Evolutionary conservation across 176 grass and related monocot genomes (phyloP).

Genomic region (Bonia amplexicaulis): DNA sequence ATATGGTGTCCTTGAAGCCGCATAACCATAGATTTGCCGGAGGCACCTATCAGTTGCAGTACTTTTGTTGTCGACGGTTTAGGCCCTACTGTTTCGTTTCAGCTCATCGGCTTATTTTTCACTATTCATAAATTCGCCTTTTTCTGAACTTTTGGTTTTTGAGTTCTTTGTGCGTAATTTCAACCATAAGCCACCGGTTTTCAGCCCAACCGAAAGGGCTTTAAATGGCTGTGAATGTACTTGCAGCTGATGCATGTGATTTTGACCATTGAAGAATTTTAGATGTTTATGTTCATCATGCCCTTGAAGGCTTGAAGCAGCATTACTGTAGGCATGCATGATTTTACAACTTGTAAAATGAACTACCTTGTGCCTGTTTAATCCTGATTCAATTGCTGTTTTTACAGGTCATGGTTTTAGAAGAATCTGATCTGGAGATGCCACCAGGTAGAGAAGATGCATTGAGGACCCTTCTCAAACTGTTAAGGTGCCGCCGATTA

Average conservation of each 20-base stretch:
- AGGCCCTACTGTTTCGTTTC: too few relatives aligned
- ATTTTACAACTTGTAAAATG: constrained; percentile 13
- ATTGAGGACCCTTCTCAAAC: neutral
- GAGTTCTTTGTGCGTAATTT: too few relatives aligned
- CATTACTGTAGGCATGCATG: neutral
- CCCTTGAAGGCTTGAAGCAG: constrained; percentile 9
- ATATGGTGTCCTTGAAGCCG: neutral
- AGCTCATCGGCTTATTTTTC: too few relatives aligned
- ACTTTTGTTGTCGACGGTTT: constrained; percentile 15
- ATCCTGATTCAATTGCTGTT: constrained; percentile 1
- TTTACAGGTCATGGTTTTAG: constrained; percentile 14
- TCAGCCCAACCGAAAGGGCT: too few relatives aligned
- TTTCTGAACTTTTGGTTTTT: too few relatives aligned
- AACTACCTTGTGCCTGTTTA: neutral
- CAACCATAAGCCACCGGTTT: too few relatives aligned
- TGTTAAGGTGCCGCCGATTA: neutral
- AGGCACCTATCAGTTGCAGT: neutral
- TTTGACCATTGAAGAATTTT: constrained; percentile 2
- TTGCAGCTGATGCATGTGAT: constrained; percentile 20
- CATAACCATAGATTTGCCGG: constrained; percentile 10
- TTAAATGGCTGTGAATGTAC: neutral
- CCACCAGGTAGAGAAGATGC: constrained; percentile 20
- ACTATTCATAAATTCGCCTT: too few relatives aligned
- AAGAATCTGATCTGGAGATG: constrained; percentile 23
- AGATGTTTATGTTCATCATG: neutral